These are phyloP conservation scores for Scalesia atractyloides DNA, from an alignment of 129 eudicot species.

Conservation along the genomic window DNA sequence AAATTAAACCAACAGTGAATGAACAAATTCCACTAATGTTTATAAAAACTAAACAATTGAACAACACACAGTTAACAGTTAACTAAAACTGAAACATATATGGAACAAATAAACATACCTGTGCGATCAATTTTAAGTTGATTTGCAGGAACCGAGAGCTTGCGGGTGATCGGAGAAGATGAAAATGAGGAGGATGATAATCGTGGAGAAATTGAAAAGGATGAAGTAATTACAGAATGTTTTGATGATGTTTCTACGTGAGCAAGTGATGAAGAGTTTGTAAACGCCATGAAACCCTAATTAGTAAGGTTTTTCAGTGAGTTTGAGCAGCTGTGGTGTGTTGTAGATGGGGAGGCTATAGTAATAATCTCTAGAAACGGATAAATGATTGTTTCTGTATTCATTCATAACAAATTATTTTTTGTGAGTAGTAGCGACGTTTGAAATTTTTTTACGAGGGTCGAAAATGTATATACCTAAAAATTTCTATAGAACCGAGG, in stretches of 20 bases:
- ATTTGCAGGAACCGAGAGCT: slow-evolving; percentile 35
- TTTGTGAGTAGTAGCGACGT: no score
- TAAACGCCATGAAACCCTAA: slow-evolving; percentile 39
- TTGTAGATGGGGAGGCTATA: slow-evolving; percentile 7
- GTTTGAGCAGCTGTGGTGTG: neutral
- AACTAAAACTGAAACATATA: neutral
- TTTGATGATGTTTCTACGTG: slow-evolving; percentile 24
- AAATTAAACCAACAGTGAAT: no score
- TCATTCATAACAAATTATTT: no score
- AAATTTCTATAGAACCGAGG: no score
- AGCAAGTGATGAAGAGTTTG: slow-evolving; percentile 28
- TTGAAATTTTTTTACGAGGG: no score
- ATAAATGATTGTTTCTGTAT: no score
- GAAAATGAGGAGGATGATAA: slow-evolving; percentile 30
- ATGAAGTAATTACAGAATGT: slow-evolving; percentile 19
- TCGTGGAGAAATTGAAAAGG: slow-evolving; percentile 31
- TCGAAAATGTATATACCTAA: no score
- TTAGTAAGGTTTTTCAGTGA: slow-evolving; percentile 1
- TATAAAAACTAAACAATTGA: neutral
- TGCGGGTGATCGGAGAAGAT: slow-evolving; percentile 30
- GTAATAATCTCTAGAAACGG: slow-evolving; percentile 28
- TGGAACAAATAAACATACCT: slow-evolving; percentile 37
- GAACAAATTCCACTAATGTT: no score
- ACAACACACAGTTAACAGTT: neutral
- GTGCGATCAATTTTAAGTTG: slow-evolving; percentile 26